Conservation (phyloP, 257 asterid genomes). For the Agastache rugosa region DNA sequence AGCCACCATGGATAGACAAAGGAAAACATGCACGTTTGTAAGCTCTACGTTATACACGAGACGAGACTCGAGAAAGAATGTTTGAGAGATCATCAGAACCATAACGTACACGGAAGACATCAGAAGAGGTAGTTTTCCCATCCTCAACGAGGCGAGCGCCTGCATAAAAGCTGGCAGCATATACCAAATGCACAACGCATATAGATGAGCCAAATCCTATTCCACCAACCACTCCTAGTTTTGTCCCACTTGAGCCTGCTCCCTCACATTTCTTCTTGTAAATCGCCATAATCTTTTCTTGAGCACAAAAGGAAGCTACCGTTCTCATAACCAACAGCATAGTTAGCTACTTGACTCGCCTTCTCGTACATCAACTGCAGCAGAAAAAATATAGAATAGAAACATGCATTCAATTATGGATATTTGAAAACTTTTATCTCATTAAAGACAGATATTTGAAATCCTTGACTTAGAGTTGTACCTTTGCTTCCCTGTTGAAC, state of each 20-base stretch:
- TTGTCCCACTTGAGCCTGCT: constrained; percentile 50
- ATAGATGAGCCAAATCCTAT: constrained; percentile 64
- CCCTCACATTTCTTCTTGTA: constrained; percentile 64
- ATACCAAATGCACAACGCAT: constrained; percentile 48
- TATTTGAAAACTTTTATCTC: not conserved
- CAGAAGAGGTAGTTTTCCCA: constrained; percentile 51
- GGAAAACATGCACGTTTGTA: constrained; percentile 61
- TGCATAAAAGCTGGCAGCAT: constrained; percentile 72
- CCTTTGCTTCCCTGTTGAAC: constrained; percentile 50
- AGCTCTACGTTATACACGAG: not conserved
- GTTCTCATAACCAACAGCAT: constrained; percentile 72
- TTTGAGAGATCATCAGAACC: not conserved
- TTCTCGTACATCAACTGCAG: constrained; percentile 64
- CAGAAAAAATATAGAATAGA: not conserved
- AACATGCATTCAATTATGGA: not conserved
- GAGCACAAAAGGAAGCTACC: constrained; percentile 77
- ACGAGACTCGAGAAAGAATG: not conserved
- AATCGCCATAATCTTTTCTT: constrained; percentile 57
- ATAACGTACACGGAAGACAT: constrained; percentile 69
- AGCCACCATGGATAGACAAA: constrained; percentile 67
- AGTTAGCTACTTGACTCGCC: constrained; percentile 74
- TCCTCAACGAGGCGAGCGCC: constrained; percentile 66
- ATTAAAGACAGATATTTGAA: too few relatives aligned
- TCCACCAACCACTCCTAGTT: constrained; percentile 63
- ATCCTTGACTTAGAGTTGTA: not conserved